Base-by-base conservation (phyloP, 257 asterid species). In the Salvia miltiorrhiza region DNA sequence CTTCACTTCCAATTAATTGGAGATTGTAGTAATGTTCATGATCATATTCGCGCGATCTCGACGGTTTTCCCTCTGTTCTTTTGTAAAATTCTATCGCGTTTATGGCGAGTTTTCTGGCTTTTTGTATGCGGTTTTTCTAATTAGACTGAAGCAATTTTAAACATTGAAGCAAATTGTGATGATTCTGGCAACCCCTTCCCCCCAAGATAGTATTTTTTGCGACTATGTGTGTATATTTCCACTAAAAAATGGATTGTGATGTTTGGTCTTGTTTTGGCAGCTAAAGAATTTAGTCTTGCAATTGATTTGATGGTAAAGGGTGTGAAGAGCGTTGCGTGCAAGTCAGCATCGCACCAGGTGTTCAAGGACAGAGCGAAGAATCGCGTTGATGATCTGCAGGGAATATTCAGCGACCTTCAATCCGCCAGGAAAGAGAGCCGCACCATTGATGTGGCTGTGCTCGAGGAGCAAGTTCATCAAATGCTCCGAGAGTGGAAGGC, bases 401-500 rank as follows among this genome's bases (percentile, higher is more conserved):
- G 96, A 12, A 81, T 93, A 80, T 85, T 93, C 82, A 79, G 81
- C 39, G 89, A 88, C 83, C 92, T 88, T 70, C 96, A 84, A 67
- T 85, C 89, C 4, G 96, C 95, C 1, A 79, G 96, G 84, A 88
- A 87, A 80, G 98, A 93, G 73, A 88, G 97, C 81, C 92, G 97
- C 13, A 56, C 84, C 12, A 62, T 78, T 16, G 97, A 90, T 60
- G 90, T 78, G 37, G 84, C 95, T 17, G 76, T 93, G 81, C 94
- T 90, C 7, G 98, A 93, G 73, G 98, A 93, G 85, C 98, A 93
- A 81, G 90, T 93, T 67, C 85, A 88, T 56, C 98, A 88, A 90
- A 84, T 87, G 93, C 98, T 93, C 55, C 92, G 97, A 0, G 97
- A 93, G 74, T 93, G 97, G 97, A 82, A 90, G 73, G 80, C 95